A percentile compares a stretch with the other conserved stretches of the same genome.
Evolutionary conservation across 2,329 filamentous ascomycete genomes (phyloP).

Genomic region (Pleochaeta shiraiana): DNA sequence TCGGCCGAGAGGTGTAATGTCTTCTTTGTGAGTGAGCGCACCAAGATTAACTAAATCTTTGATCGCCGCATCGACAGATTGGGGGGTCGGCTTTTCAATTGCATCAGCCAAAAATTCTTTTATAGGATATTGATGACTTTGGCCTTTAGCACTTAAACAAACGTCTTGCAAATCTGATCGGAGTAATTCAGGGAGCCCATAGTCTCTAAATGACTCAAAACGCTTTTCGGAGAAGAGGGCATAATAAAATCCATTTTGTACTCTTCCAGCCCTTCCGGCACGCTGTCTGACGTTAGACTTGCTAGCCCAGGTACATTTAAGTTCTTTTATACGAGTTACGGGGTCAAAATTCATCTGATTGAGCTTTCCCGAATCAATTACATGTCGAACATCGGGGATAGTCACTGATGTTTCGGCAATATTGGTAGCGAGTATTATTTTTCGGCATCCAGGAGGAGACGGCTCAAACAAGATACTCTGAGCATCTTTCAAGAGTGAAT

Average conservation of each 20-base stretch:
- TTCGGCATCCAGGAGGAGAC: conserved; percentile 56
- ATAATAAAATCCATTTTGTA: conserved; percentile 75
- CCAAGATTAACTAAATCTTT: conserved; percentile 63
- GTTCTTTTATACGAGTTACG: conserved; percentile 67
- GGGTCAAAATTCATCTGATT: conserved; percentile 88
- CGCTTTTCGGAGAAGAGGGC: conserved; percentile 82
- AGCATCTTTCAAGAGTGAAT: conserved; percentile 66
- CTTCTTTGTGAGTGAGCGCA: conserved; percentile 56
- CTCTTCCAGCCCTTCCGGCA: conserved; percentile 77
- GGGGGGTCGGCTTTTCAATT: conserved; percentile 61
- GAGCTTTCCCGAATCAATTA: conserved; percentile 82
- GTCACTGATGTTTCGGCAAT: conserved; percentile 97
- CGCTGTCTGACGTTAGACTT: conserved; percentile 82
- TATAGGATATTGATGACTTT: conserved; percentile 50
- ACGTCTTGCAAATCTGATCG: conserved; percentile 81
- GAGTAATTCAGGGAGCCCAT: conserved; percentile 73
- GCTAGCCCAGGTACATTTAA: conserved; percentile 86
- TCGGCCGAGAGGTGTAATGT: conserved; percentile 65
- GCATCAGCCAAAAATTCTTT: conserved; percentile 59
- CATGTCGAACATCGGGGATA: conserved; percentile 84
- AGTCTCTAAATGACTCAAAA: conserved; percentile 54
- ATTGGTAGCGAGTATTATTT: conserved; percentile 85
- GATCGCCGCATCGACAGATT: conserved; percentile 67
- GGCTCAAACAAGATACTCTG: conserved; percentile 72
- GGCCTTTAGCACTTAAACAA: conserved; percentile 87